Evolutionary conservation across 2,329 filamentous ascomycete species (phyloP).

Genomic region (Monilinia laxa): DNA sequence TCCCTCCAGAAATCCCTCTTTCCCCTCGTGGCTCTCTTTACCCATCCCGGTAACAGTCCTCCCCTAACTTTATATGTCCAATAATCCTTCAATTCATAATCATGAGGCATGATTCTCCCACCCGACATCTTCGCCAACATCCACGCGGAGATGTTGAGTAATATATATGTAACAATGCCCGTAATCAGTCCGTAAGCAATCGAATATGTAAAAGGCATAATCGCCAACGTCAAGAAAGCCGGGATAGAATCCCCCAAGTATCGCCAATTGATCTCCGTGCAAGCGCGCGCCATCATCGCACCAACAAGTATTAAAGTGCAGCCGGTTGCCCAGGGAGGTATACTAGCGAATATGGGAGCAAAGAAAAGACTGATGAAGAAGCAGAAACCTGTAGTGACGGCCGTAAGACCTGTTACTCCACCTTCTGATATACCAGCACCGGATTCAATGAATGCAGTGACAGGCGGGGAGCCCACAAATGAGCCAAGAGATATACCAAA

Average conservation of each 20-base stretch:
- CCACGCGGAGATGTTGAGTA: constrained; percentile 72
- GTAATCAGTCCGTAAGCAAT: constrained; percentile 84
- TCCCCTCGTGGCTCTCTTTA: constrained; percentile 50
- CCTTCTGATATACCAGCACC: constrained; percentile 88
- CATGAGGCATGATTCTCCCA: constrained; percentile 70
- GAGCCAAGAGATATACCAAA: constrained; percentile 77
- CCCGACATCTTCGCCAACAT: constrained; percentile 63
- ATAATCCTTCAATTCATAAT: constrained; percentile 73
- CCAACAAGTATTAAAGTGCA: constrained; percentile 86
- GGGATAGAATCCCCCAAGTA: constrained; percentile 83
- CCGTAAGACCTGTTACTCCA: constrained; percentile 79
- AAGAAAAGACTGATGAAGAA: constrained; percentile 90
- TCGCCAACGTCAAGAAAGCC: constrained; percentile 76
- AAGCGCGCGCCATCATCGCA: constrained; percentile 79
- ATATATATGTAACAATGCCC: constrained; percentile 72
- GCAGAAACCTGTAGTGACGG: constrained; percentile 74
- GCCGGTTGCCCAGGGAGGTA: constrained; percentile 85
- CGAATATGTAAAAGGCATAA: constrained; percentile 90
- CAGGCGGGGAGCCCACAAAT: constrained; percentile 73
- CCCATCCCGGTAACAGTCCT: constrained; percentile 73
- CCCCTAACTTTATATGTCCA: constrained; percentile 79
- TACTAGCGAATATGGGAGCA: constrained; percentile 85
- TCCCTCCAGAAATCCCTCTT: constrained; percentile 35
- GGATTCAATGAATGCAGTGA: constrained; percentile 87
- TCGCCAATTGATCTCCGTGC: constrained; percentile 83